phyloP scores from a whole-genome alignment of 768 basidiomycete species.

The Leccinum incarnatum region DNA sequence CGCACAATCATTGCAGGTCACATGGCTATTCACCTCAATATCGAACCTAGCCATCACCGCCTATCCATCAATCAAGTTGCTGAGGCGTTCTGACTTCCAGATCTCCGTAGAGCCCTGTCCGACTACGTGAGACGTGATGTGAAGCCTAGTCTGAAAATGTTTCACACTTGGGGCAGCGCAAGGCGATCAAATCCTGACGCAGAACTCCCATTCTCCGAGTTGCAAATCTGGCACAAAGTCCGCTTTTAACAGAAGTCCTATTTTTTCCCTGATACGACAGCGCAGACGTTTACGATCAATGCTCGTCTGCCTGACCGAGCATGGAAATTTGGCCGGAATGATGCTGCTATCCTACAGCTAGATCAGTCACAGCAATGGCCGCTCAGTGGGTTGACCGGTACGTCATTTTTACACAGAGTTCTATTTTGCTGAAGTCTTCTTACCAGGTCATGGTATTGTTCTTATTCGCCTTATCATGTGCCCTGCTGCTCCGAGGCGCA shows the following conservation, averaged over 20 bases:
- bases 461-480: neutral
- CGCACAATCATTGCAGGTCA: neutral
- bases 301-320: neutral
- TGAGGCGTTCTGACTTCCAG: neutral
- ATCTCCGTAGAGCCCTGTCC: neutral
- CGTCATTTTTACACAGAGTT: neutral
- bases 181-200: neutral
- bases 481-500: neutral
- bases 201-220: neutral
- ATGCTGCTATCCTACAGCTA: conserved; percentile 1
- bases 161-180: neutral
- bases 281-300: neutral
- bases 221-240: neutral
- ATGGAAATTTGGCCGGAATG: neutral
- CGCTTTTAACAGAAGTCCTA: neutral
- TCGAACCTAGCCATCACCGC: neutral
- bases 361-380: neutral
- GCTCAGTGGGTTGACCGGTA: neutral
- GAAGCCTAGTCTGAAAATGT: neutral
- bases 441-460: neutral
- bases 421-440: neutral
- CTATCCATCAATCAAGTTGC: neutral
- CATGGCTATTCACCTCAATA: neutral
- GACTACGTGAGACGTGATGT: neutral
- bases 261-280: neutral